Conservation (phyloP, 768 basidiomycete species). For the Thelephora aurantiotincta region DNA sequence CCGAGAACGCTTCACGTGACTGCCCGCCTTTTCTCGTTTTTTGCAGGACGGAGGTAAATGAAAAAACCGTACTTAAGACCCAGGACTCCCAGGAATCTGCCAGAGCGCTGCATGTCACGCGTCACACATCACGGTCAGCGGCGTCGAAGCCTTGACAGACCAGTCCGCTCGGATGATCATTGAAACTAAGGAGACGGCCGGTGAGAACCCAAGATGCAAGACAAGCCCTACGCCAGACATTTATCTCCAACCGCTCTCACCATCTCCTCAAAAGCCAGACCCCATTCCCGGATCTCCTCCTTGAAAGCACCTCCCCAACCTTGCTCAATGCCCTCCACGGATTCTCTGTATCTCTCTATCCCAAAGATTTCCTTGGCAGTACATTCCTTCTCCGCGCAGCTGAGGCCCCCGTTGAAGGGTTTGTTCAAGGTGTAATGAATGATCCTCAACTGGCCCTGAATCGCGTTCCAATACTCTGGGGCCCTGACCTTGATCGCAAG, state of each 20-base stretch:
- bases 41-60: too few species aligned
- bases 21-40: too few species aligned
- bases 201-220: too few species aligned
- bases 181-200: too few species aligned
- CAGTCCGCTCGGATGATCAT: too few species aligned
- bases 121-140: too few species aligned
- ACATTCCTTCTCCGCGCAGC: slow-evolving; percentile 12
- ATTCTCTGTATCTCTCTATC: slow-evolving; percentile 2
- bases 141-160: too few species aligned
- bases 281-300: slow-evolving; percentile 22
- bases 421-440: slow-evolving; percentile 26
- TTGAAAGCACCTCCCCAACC: slow-evolving; percentile 14
- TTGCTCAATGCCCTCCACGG: slow-evolving; percentile 10
- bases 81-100: too few species aligned
- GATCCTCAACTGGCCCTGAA: slow-evolving; percentile 19
- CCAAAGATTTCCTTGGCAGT: neutral
- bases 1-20: too few species aligned
- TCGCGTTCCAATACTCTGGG: slow-evolving; percentile 19
- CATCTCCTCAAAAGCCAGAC: slow-evolving; percentile 19
- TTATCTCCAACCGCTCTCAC: neutral
- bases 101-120: too few species aligned
- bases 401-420: slow-evolving; percentile 11
- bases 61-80: too few species aligned
- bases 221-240: neutral
- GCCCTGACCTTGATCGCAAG: slow-evolving; percentile 22